These are phyloP conservation scores for Pseudogymnoascus sp. DNA, from an alignment of 2,329 filamentous ascomycete genomes.

Conservation along the genomic window DNA sequence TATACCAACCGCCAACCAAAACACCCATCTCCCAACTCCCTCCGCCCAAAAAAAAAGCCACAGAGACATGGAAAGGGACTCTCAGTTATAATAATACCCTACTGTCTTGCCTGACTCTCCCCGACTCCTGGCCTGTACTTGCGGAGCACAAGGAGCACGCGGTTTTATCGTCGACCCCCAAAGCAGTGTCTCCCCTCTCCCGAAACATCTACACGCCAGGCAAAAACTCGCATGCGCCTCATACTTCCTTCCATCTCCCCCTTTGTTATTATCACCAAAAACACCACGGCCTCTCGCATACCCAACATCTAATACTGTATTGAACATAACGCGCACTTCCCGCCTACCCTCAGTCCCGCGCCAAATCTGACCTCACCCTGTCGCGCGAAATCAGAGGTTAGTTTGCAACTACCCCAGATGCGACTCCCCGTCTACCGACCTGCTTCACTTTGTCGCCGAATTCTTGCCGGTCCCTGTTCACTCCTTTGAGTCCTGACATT, in stretches of 20 bases:
- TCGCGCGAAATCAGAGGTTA: conserved; percentile 4
- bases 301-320: background rate
- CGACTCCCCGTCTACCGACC: background rate
- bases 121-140: background rate
- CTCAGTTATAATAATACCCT: background rate
- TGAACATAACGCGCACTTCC: background rate
- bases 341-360: background rate
- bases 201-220: conserved; percentile 7
- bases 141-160: background rate
- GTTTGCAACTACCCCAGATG: background rate
- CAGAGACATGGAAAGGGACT: conserved; percentile 1
- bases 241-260: background rate
- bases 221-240: conserved; percentile 6
- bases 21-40: background rate
- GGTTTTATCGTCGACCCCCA: background rate
- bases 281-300: background rate
- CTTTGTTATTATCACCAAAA: conserved; percentile 7
- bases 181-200: background rate
- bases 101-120: background rate
- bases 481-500: background rate
- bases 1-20: background rate
- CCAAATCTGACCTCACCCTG: background rate
- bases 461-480: background rate
- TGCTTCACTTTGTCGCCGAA: background rate
- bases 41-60: conserved; percentile 3